Conservation (phyloP, 257 asterid species). For the Nyctanthes arbortristis region DNA sequence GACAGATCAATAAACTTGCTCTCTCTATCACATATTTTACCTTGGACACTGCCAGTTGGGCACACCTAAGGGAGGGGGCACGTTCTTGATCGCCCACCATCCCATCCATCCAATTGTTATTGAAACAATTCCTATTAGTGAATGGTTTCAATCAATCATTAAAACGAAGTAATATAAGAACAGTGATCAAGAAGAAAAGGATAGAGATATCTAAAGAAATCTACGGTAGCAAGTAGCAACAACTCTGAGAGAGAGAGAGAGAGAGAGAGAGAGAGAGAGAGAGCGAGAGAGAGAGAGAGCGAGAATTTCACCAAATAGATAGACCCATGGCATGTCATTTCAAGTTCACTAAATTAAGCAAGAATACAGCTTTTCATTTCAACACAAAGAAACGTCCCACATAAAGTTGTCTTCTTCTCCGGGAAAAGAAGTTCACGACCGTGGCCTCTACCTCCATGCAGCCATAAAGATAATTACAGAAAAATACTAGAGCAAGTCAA, state of each 20-base stretch:
- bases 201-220: not conserved
- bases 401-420: no score
- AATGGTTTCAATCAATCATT: not conserved
- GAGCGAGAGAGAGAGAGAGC: no score
- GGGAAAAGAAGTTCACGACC: no score
- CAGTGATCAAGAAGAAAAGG: not conserved
- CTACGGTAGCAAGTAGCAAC: not conserved
- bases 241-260: not conserved
- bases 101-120: not conserved
- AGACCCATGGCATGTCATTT: not conserved
- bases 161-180: not conserved
- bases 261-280: no score
- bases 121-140: not conserved
- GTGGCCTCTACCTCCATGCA: no score
- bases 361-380: no score
- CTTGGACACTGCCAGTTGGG: not conserved
- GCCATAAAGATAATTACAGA: no score
- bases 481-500: constrained; percentile 25
- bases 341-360: not conserved
- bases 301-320: not conserved
- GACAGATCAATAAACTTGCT: constrained; percentile 3
- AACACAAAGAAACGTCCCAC: no score
- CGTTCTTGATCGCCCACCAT: not conserved
- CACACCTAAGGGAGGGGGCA: not conserved
- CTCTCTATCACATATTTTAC: not conserved